phyloP scores from a whole-genome alignment of 805 yeast genomes.

The Nakazawaea anatomiae region DNA sequence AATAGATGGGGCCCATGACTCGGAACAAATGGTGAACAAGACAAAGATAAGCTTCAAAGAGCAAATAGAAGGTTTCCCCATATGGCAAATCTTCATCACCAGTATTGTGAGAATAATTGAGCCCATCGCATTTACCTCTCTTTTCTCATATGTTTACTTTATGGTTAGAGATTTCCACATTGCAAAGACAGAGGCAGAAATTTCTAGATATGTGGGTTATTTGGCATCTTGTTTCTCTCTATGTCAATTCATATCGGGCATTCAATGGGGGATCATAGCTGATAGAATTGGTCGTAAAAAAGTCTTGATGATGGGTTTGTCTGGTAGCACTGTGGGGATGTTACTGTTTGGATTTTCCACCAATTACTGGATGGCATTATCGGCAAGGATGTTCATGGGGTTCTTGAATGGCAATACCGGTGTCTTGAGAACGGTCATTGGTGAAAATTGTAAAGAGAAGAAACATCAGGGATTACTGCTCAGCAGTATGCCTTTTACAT shows the following conservation, averaged over 20 bases:
- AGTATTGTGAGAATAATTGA: conserved; percentile 47
- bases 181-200: conserved; percentile 42
- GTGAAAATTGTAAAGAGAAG: conserved; percentile 50
- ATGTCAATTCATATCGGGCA: conserved; percentile 48
- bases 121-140: conserved; percentile 56
- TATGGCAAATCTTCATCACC: conserved; percentile 31
- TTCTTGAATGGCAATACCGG: conserved; percentile 56
- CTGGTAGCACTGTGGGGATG: conserved; percentile 42
- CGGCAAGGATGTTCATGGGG: conserved; percentile 49
- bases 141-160: conserved; percentile 57
- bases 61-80: not conserved
- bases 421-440: conserved; percentile 52
- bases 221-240: conserved; percentile 54
- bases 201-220: conserved; percentile 56
- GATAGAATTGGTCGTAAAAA: conserved; percentile 52
- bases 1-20: no score
- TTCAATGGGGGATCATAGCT: conserved; percentile 52
- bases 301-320: conserved; percentile 42
- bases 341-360: conserved; percentile 48
- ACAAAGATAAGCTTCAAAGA: not conserved
- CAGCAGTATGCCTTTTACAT: conserved; percentile 52
- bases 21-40: no score
- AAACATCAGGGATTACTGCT: conserved; percentile 59
- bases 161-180: conserved; percentile 53
- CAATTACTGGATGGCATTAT: conserved; percentile 45